phyloP scores from a whole-genome alignment of 148 eudicot genomes.

The Camellia japonica region DNA sequence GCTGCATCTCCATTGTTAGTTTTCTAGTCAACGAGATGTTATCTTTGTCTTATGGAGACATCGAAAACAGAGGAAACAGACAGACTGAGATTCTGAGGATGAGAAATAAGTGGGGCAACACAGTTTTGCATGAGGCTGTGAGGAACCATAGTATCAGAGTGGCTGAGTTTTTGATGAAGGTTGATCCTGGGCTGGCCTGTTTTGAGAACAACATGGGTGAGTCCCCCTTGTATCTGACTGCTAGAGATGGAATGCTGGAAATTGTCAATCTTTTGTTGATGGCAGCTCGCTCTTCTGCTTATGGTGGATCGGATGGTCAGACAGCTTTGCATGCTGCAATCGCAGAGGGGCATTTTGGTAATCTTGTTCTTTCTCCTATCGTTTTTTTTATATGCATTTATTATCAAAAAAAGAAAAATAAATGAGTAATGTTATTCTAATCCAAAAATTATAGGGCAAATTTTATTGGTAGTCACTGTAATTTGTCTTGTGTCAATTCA shows the following conservation, averaged over 20 bases:
- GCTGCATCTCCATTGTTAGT: too few relatives aligned
- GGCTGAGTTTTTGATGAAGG: neutral
- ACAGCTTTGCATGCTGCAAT: constrained; percentile 6
- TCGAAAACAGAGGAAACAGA: too few relatives aligned
- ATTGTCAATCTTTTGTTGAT: neutral
- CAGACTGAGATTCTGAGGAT: too few relatives aligned
- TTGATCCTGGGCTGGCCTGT: constrained; percentile 1
- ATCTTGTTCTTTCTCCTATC: neutral
- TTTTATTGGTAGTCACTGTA: too few relatives aligned
- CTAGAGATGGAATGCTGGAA: constrained; percentile 11
- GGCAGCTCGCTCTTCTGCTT: neutral
- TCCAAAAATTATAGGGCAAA: too few relatives aligned
- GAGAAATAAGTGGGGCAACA: too few relatives aligned
- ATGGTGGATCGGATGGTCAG: neutral
- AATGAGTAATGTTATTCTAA: too few relatives aligned
- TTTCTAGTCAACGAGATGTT: too few relatives aligned
- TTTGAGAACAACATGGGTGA: neutral
- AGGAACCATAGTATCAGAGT: neutral
- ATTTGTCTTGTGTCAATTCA: too few relatives aligned
- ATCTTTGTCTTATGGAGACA: too few relatives aligned
- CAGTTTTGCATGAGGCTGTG: neutral
- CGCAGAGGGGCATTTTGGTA: neutral
- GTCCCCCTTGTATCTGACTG: neutral
- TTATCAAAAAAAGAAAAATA: neutral
- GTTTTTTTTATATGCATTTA: neutral